phyloP scores from a whole-genome alignment of 208 protist species.

The Leishmania gerbilli region DNA sequence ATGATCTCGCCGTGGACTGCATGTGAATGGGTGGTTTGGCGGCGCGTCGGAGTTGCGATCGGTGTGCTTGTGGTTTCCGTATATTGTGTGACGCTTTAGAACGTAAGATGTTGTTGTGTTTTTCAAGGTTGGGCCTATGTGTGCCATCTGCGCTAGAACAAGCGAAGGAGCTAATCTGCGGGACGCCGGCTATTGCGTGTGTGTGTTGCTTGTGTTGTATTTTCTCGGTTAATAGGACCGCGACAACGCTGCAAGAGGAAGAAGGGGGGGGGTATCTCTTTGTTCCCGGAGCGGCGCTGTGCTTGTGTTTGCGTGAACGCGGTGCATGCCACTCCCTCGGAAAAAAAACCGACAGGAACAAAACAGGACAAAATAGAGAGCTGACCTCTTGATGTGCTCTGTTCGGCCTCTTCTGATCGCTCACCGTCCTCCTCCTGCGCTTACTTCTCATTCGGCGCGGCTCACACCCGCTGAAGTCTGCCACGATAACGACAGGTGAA shows the following conservation, averaged over 20 bases:
- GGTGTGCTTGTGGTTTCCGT: not conserved
- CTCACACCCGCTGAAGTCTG: not conserved
- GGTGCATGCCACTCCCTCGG: not conserved
- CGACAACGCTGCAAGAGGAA: not conserved
- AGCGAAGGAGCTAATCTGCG: no score
- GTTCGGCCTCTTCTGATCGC: not conserved
- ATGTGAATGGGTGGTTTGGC: not conserved
- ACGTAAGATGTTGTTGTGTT: not conserved
- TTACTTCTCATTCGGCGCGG: not conserved
- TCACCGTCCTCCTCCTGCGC: no score
- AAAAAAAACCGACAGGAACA: not conserved
- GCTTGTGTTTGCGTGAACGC: not conserved
- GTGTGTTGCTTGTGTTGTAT: not conserved
- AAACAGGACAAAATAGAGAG: no score
- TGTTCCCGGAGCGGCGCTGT: no score
- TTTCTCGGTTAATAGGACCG: not conserved
- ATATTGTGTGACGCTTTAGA: not conserved
- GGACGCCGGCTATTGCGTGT: not conserved
- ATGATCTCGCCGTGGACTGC: not conserved
- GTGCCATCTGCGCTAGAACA: no score
- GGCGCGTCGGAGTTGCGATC: not conserved
- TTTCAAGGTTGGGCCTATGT: not conserved
- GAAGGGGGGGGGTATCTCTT: not conserved
- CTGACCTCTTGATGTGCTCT: not conserved
- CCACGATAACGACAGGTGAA: not conserved